A percentile compares a stretch with the other conserved stretches of the same genome.
Evolutionary conservation across 208 protist genomes (phyloP).

Genomic region (Leptomonas seymouri): DNA sequence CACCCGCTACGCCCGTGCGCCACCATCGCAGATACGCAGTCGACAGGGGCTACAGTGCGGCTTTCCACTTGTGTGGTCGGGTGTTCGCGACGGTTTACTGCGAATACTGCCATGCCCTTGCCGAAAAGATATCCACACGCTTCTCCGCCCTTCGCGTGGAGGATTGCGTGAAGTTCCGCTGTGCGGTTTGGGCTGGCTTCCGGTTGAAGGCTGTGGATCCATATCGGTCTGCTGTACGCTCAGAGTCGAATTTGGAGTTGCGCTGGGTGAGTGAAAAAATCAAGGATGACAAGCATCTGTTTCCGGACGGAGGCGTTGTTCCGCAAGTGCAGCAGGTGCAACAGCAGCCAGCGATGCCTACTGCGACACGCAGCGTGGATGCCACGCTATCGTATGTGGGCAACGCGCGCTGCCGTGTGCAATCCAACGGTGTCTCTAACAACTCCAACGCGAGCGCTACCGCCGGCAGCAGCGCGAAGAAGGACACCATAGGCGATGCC

Average conservation of each 20-base stretch:
- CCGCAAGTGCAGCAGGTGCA: slow-evolving; percentile 23
- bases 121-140: slow-evolving; percentile 23
- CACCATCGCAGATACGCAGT: slow-evolving; percentile 29
- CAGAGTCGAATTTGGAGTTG: slow-evolving; percentile 44
- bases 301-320: slow-evolving; percentile 25
- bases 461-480: neutral
- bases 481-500: neutral
- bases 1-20: neutral
- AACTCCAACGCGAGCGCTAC: neutral
- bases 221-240: slow-evolving; percentile 24
- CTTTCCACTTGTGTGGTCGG: slow-evolving; percentile 35
- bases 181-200: slow-evolving; percentile 34
- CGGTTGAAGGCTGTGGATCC: slow-evolving; percentile 33
- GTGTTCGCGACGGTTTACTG: slow-evolving; percentile 35
- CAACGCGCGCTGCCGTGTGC: slow-evolving; percentile 26
- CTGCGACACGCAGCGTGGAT: slow-evolving; percentile 25
- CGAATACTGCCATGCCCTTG: slow-evolving; percentile 26
- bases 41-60: slow-evolving; percentile 37
- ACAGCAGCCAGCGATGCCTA: slow-evolving; percentile 10
- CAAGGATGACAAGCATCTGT: slow-evolving; percentile 64
- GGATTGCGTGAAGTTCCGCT: slow-evolving; percentile 39
- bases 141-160: slow-evolving; percentile 33
- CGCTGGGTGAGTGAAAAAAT: slow-evolving; percentile 51
- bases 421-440: neutral
- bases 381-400: slow-evolving; percentile 33